Conservation (phyloP, 1,284 basidiomycete genomes). For the Spongispora temasekensis region DNA sequence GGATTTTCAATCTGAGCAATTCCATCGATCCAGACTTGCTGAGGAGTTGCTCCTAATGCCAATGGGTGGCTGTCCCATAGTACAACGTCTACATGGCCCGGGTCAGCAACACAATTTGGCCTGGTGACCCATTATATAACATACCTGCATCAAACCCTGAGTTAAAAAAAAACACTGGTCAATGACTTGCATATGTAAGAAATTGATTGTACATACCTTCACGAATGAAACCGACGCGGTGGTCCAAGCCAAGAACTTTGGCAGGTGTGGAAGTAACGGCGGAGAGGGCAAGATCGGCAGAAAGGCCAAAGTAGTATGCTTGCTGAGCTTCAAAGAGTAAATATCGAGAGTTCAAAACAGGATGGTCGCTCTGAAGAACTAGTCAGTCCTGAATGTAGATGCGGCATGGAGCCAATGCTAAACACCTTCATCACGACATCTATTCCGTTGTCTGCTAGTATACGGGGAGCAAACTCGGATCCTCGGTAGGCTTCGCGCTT, state of each 20-base stretch:
- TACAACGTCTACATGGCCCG: conserved; percentile 46
- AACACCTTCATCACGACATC: conserved; percentile 77
- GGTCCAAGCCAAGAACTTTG: conserved; percentile 72
- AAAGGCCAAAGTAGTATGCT: conserved; percentile 76
- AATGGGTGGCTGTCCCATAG: conserved; percentile 82
- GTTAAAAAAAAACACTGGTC: not conserved
- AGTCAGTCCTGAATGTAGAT: conserved; percentile 4
- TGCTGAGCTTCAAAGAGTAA: conserved; percentile 87
- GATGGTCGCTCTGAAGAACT: conserved; percentile 63
- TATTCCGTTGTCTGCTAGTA: conserved; percentile 75
- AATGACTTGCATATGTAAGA: conserved; percentile 25
- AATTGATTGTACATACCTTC: conserved; percentile 42
- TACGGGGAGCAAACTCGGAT: conserved; percentile 81
- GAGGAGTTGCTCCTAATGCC: conserved; percentile 69
- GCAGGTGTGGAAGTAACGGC: conserved; percentile 83
- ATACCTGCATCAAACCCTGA: conserved; percentile 51
- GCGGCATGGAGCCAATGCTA: not conserved
- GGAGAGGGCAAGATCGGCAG: conserved; percentile 61
- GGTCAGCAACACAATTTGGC: not conserved
- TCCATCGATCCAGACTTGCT: conserved; percentile 74
- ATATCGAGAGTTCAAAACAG: conserved; percentile 75
- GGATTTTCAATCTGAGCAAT: conserved; percentile 58
- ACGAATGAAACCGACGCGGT: conserved; percentile 78
- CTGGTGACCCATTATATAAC: conserved; percentile 2
- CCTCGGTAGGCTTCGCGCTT: conserved; percentile 87